Conservation (phyloP, 306 rosid species). For the Glycyrrhiza uralensis region DNA sequence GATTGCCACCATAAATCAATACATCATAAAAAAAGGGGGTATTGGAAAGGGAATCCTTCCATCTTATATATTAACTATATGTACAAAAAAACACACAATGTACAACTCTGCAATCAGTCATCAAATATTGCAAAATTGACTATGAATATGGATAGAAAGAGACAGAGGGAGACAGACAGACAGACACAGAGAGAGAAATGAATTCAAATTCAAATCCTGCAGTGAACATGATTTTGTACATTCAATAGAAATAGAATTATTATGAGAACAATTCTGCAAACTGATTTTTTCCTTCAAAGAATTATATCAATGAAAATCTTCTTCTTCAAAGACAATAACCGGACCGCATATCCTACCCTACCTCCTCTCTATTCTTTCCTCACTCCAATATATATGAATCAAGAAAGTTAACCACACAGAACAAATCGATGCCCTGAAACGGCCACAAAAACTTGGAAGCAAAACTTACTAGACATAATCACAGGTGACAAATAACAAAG, state of each 20-base stretch:
- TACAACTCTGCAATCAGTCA: neutral
- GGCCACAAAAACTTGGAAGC: neutral
- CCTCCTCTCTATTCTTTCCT: neutral
- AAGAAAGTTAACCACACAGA: neutral
- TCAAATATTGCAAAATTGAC: neutral
- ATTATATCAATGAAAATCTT: neutral
- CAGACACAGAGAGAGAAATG: neutral
- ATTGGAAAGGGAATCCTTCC: neutral
- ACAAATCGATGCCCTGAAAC: neutral
- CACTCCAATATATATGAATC: neutral
- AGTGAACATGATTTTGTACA: neutral
- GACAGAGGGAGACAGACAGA: neutral
- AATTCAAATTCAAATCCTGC: neutral
- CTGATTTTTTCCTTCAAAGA: neutral
- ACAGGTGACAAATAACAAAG: too few species aligned
- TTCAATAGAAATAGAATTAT: neutral
- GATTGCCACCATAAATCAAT: neutral
- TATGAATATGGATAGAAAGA: neutral
- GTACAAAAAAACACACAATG: neutral
- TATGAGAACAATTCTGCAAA: slow-evolving; percentile 5
- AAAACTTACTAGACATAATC: too few species aligned
- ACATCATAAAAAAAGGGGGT: neutral
- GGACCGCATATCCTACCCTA: neutral
- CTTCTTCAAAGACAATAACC: neutral
- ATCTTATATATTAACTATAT: neutral